Evolutionary conservation across 2,329 filamentous ascomycete genomes (phyloP).

Genomic region (Trichoderma simmonsii): DNA sequence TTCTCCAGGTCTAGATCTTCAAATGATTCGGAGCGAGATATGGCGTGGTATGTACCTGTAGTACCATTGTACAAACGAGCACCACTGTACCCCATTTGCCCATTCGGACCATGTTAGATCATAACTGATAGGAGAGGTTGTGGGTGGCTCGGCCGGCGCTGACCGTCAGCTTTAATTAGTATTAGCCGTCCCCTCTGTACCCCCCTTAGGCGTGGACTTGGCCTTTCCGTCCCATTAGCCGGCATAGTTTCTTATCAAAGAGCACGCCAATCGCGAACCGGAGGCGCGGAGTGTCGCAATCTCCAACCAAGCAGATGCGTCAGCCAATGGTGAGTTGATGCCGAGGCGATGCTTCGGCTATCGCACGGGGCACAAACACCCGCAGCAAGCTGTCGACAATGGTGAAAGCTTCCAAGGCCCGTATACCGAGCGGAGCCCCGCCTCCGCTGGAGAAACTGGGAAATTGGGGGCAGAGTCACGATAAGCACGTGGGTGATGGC

Average conservation of each 20-base stretch:
- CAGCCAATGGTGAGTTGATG: not conserved
- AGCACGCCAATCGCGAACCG: not conserved
- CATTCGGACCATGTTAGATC: not conserved
- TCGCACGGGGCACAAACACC: not conserved
- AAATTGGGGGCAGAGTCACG: not conserved
- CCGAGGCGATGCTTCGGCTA: conserved; percentile 16
- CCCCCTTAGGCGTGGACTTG: conserved; percentile 9
- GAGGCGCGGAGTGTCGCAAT: not conserved
- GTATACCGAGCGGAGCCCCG: conserved; percentile 12
- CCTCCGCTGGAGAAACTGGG: conserved; percentile 1
- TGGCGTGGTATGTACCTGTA: not conserved
- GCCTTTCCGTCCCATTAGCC: not conserved
- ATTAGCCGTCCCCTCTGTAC: conserved; percentile 11
- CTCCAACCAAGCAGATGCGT: not conserved
- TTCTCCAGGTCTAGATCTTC: not conserved
- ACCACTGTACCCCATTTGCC: not conserved
- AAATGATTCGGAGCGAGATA: not conserved
- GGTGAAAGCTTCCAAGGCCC: not conserved
- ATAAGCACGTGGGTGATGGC: conserved; percentile 13
- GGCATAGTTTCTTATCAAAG: conserved; percentile 6
- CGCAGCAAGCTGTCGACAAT: not conserved
- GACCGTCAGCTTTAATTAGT: not conserved
- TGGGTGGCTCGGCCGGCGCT: conserved; percentile 6
- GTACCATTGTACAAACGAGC: not conserved
- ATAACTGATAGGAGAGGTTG: not conserved